Evolutionary conservation across 768 basidiomycete genomes (phyloP).

Genomic region (Tulasnella sp.): DNA sequence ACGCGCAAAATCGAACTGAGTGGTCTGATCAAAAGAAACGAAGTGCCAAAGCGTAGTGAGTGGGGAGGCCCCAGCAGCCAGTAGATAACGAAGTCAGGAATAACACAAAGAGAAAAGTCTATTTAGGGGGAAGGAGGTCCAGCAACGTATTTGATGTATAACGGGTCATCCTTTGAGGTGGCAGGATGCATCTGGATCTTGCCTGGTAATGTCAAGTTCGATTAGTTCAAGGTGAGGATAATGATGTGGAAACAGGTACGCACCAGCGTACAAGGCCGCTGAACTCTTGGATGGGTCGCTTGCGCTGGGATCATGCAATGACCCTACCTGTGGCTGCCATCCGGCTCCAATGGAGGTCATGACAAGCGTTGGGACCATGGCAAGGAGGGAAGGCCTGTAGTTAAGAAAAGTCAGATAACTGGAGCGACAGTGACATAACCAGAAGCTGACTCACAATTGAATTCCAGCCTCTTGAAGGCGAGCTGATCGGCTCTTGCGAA

Average conservation of each 20-base stretch:
- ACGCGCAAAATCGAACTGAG: too few relatives aligned
- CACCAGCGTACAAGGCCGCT: conserved; percentile 62
- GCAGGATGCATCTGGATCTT: conserved; percentile 83
- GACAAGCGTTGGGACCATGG: conserved; percentile 65
- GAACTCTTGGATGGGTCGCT: conserved; percentile 71
- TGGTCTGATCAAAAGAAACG: too few relatives aligned
- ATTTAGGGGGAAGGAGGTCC: not conserved
- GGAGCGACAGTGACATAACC: not conserved
- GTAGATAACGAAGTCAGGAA: too few relatives aligned
- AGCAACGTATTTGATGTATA: conserved; percentile 19
- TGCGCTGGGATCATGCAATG: conserved; percentile 63
- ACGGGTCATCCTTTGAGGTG: conserved; percentile 54
- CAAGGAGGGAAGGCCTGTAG: conserved; percentile 54
- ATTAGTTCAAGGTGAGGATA: not conserved
- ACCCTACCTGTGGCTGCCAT: conserved; percentile 43
- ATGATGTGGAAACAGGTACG: not conserved
- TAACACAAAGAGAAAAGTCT: too few relatives aligned
- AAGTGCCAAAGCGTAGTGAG: too few relatives aligned
- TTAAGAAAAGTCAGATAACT: conserved; percentile 17
- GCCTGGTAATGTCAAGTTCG: conserved; percentile 30
- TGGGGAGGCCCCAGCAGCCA: too few relatives aligned
- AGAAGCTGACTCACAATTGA: conserved; percentile 28
- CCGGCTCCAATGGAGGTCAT: conserved; percentile 63
- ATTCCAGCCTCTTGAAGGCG: conserved; percentile 35
- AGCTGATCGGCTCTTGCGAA: conserved; percentile 63